These are phyloP conservation scores for Calonectria montana DNA, from an alignment of 2,329 filamentous ascomycete genomes.

Conservation along the genomic window DNA sequence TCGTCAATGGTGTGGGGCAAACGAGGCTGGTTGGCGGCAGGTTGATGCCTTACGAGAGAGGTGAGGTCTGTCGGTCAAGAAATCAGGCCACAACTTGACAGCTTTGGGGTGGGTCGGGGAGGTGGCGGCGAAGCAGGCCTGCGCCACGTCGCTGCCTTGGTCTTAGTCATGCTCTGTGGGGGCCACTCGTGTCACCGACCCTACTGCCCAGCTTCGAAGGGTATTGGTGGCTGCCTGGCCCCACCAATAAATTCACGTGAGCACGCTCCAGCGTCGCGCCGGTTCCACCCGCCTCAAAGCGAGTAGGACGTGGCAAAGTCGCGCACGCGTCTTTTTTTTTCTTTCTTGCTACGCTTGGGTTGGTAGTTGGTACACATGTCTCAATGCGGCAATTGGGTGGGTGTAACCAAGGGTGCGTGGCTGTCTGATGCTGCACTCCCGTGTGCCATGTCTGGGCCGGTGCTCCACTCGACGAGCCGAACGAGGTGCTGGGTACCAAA, in stretches of 20 bases:
- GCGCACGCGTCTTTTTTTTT: constrained; percentile 14
- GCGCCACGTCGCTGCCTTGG: constrained; percentile 30
- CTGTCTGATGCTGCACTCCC: not conserved
- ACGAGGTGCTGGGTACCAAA: not conserved
- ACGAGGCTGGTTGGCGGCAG: constrained; percentile 28
- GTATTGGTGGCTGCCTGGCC: constrained; percentile 46
- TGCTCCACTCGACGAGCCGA: not conserved
- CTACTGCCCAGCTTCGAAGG: not conserved
- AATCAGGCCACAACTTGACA: constrained; percentile 32
- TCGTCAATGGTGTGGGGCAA: constrained; percentile 47
- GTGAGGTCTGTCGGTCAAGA: not conserved
- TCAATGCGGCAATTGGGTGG: constrained; percentile 6
- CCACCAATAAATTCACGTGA: constrained; percentile 47
- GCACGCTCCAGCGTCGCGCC: constrained; percentile 50
- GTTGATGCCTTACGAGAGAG: constrained; percentile 38
- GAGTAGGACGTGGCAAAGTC: constrained; percentile 30
- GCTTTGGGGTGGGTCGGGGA: not conserved
- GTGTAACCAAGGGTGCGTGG: constrained; percentile 2
- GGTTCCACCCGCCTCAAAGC: constrained; percentile 31
- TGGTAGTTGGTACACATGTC: constrained; percentile 1
- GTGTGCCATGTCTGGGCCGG: not conserved
- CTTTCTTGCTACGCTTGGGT: not conserved
- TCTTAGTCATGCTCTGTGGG: constrained; percentile 22
- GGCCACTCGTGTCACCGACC: not conserved
- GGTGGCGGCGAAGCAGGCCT: constrained; percentile 20